phyloP scores from a whole-genome alignment of 805 yeast species.

The Saturnispora kantuleensis region DNA sequence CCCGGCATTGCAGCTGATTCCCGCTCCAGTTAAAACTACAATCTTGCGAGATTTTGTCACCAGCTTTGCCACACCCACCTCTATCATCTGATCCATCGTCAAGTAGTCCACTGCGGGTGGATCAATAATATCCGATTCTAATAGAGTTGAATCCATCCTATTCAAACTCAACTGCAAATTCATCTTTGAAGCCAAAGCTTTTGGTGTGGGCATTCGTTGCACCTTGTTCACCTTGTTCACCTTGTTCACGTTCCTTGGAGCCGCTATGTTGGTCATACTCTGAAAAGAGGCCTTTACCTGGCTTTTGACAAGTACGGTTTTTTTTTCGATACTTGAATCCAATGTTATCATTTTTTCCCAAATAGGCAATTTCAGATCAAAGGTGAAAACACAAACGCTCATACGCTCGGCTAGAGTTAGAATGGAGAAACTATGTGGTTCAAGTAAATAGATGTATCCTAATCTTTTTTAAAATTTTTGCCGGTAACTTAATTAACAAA shows the following conservation, averaged over 20 bases:
- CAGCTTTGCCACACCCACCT: constrained; percentile 28
- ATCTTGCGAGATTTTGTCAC: constrained; percentile 42
- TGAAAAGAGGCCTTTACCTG: background rate
- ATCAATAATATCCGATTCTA: constrained; percentile 2
- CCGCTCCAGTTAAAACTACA: constrained; percentile 87
- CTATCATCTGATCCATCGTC: background rate
- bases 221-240: background rate
- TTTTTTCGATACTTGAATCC: background rate
- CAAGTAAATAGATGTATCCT: too few relatives aligned
- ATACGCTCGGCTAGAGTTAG: too few relatives aligned
- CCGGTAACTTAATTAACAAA: too few relatives aligned
- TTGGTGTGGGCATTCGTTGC: background rate
- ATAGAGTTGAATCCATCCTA: constrained; percentile 6
- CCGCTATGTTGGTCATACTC: background rate
- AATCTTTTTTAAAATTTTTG: too few relatives aligned
- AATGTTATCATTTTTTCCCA: constrained; percentile 1
- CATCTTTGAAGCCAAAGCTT: background rate
- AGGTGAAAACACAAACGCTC: too few relatives aligned
- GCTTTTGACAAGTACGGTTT: background rate
- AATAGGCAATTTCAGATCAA: background rate
- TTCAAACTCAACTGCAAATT: constrained; percentile 1
- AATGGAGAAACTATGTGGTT: too few relatives aligned
- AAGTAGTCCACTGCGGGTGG: constrained; percentile 6
- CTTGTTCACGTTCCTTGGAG: background rate
- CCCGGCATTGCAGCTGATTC: constrained; percentile 93